phyloP scores from a whole-genome alignment of 306 rosid genomes.

The Geum urbanum region DNA sequence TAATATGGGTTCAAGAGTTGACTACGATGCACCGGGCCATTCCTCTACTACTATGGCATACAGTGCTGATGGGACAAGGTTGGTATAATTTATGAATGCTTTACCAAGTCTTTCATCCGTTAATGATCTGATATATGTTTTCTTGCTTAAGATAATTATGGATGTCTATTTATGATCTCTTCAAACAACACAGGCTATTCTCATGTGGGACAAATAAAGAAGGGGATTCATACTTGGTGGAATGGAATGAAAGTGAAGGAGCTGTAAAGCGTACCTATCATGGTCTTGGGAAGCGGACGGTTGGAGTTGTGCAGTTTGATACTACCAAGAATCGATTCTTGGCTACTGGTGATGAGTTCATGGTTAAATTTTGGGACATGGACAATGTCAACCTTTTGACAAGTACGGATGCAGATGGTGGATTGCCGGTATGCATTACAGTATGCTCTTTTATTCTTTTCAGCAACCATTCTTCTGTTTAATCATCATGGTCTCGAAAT shows the following conservation, averaged over 20 bases:
- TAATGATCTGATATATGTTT: neutral
- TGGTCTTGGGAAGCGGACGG: slow-evolving; percentile 88
- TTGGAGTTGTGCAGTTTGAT: slow-evolving; percentile 91
- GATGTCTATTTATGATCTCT: slow-evolving; percentile 20
- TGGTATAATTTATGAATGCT: slow-evolving; percentile 18
- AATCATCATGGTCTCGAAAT: slow-evolving; percentile 33
- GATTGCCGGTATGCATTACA: slow-evolving; percentile 64
- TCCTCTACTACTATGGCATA: slow-evolving; percentile 92
- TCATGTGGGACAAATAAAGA: slow-evolving; percentile 97
- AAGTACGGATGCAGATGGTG: slow-evolving; percentile 76
- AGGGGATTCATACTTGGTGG: slow-evolving; percentile 94
- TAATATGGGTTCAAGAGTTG: slow-evolving; percentile 95
- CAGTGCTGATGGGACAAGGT: slow-evolving; percentile 97
- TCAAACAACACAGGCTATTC: slow-evolving; percentile 57
- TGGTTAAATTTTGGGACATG: slow-evolving; percentile 98
- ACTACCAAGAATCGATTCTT: slow-evolving; percentile 91
- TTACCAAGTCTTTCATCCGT: neutral
- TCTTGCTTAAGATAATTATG: slow-evolving; percentile 19
- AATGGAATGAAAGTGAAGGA: slow-evolving; percentile 99
- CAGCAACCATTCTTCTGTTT: slow-evolving; percentile 19
- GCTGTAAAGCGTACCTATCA: slow-evolving; percentile 86
- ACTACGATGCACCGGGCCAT: slow-evolving; percentile 97
- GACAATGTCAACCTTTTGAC: slow-evolving; percentile 58
- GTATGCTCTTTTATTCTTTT: neutral
- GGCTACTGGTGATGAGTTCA: slow-evolving; percentile 87